A percentile compares a stretch with the other conserved stretches of the same genome.
Evolutionary conservation across 106 monocot species (phyloP).

Genomic region (Allium sativum): DNA sequence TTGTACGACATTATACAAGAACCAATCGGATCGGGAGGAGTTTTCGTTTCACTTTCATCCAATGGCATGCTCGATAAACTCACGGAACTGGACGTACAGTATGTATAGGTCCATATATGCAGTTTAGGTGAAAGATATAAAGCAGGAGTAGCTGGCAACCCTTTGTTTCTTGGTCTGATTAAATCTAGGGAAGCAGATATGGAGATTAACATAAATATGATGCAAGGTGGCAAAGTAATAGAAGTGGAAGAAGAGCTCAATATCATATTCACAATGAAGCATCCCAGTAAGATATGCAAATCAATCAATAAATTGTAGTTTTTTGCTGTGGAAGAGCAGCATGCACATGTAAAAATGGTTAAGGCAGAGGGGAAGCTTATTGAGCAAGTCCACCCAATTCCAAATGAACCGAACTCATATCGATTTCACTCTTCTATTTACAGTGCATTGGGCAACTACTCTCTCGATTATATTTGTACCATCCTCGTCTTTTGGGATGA

Average conservation of each 20-base stretch:
- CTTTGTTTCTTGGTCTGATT: constrained; percentile 5
- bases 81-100: constrained; percentile 43
- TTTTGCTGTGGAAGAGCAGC: too few relatives aligned
- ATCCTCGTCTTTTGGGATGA: too few relatives aligned
- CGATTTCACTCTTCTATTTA: too few relatives aligned
- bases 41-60: too few relatives aligned
- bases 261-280: constrained; percentile 2
- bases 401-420: too few relatives aligned
- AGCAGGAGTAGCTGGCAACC: background rate
- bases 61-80: constrained; percentile 35
- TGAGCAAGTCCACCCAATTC: too few relatives aligned
- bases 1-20: too few relatives aligned
- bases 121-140: constrained; percentile 1
- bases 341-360: too few relatives aligned
- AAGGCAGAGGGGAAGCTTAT: too few relatives aligned
- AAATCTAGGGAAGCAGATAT: constrained; percentile 3
- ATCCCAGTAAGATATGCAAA: constrained; percentile 4
- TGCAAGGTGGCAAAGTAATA: background rate
- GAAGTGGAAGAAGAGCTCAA: constrained; percentile 2
- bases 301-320: background rate
- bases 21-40: too few relatives aligned
- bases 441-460: too few relatives aligned
- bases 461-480: too few relatives aligned
- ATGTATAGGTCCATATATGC: constrained; percentile 54
- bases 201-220: background rate